Conservation (phyloP, 2,329 filamentous ascomycete species). For the Xylariaceae sp. region DNA sequence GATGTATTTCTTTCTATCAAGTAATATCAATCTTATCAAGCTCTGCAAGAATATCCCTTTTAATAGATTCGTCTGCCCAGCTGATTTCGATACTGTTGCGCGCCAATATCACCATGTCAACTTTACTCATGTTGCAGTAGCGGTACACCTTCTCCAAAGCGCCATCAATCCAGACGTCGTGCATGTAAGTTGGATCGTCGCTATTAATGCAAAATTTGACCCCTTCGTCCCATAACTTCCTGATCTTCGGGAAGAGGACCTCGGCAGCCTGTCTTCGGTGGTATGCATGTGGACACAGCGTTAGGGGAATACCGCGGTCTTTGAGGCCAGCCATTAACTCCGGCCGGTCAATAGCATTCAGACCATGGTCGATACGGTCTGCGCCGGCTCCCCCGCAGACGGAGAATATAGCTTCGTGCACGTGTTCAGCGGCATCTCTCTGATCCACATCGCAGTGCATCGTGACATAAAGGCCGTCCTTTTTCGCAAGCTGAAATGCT, state of each 20-base stretch:
- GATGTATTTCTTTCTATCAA: neutral
- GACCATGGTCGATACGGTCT: conserved; percentile 47
- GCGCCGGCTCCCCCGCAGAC: conserved; percentile 7
- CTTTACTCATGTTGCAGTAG: conserved; percentile 44
- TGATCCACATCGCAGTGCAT: conserved; percentile 56
- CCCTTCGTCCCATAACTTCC: conserved; percentile 45
- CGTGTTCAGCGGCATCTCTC: conserved; percentile 49
- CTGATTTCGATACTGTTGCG: conserved; percentile 49
- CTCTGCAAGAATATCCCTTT: conserved; percentile 34
- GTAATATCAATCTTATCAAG: conserved; percentile 17
- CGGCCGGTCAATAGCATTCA: conserved; percentile 41
- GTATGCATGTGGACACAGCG: conserved; percentile 46
- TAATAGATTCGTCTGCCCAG: conserved; percentile 48
- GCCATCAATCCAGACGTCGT: conserved; percentile 52
- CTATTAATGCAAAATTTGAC: conserved; percentile 52
- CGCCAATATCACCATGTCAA: conserved; percentile 46
- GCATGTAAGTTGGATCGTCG: conserved; percentile 53
- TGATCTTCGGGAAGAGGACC: conserved; percentile 48
- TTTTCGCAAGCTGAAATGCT: conserved; percentile 40
- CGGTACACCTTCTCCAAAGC: conserved; percentile 49
- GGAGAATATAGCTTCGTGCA: conserved; percentile 21
- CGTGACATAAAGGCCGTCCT: conserved; percentile 49
- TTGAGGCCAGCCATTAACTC: conserved; percentile 39
- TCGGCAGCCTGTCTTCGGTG: conserved; percentile 46
- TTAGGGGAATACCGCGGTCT: conserved; percentile 41